A percentile compares a stretch with the other conserved stretches of the same genome.
phyloP scores from a whole-genome alignment of 345 rosid genomes.

The Euphorbia lathyris region DNA sequence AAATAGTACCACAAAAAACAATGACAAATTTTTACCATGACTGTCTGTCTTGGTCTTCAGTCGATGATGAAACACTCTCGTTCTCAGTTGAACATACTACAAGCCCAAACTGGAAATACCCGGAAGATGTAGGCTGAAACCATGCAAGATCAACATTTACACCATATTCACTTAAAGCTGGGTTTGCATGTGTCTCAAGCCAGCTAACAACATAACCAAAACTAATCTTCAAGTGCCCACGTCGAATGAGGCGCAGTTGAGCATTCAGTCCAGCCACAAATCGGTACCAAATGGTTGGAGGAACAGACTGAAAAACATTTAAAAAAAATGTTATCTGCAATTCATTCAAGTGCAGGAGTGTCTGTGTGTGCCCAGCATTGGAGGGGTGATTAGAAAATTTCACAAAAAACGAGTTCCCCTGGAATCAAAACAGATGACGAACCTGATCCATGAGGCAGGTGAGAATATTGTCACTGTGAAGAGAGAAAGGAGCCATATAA shows the following conservation, averaged over 20 bases:
- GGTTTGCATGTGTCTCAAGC: conserved; percentile 96
- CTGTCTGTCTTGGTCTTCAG: conserved; percentile 33
- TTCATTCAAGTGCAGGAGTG: no score
- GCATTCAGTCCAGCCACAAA: conserved; percentile 90
- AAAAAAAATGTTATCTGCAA: conserved; percentile 10
- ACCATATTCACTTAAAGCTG: conserved; percentile 58
- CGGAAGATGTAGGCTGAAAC: conserved; percentile 74
- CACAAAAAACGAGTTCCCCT: no score
- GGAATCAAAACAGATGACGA: conserved; percentile 7
- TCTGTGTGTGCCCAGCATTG: no score
- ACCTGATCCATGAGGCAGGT: conserved; percentile 97
- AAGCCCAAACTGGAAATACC: conserved; percentile 81
- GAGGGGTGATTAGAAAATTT: no score
- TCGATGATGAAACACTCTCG: conserved; percentile 25
- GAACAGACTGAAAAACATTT: conserved; percentile 52
- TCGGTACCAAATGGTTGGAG: conserved; percentile 92
- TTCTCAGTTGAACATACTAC: conserved; percentile 40
- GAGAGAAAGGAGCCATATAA: conserved; percentile 83
- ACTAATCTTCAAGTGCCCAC: conserved; percentile 61
- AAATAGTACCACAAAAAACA: conserved; percentile 1
- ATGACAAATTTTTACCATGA: conserved; percentile 41
- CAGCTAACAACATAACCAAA: conserved; percentile 65
- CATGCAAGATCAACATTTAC: conserved; percentile 69
- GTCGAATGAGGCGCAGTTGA: conserved; percentile 74
- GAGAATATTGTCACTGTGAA: conserved; percentile 74